phyloP scores from a whole-genome alignment of 2,329 filamentous ascomycete species.

The Fusarium pseudonygamai region DNA sequence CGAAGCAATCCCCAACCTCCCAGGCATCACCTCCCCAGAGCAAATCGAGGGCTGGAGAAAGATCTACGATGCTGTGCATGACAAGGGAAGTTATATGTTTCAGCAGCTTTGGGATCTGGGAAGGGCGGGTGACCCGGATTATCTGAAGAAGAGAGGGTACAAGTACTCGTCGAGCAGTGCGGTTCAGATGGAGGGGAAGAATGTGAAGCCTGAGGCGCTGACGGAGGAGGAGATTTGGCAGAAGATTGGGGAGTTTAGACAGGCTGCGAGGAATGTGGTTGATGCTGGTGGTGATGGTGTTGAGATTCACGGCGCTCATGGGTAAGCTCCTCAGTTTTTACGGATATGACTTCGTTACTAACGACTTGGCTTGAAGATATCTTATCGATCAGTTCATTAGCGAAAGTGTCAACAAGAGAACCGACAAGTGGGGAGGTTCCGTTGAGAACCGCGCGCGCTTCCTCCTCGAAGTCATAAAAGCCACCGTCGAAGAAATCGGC shows the following conservation, averaged over 20 bases:
- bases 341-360: no score
- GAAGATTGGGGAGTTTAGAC: slow-evolving; percentile 69
- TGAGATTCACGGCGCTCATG: slow-evolving; percentile 67
- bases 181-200: slow-evolving; percentile 38
- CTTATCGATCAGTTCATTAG: slow-evolving; percentile 71
- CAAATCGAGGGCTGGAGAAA: slow-evolving; percentile 69
- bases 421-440: slow-evolving; percentile 49
- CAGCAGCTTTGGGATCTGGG: slow-evolving; percentile 73
- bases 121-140: slow-evolving; percentile 50
- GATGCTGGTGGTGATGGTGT: slow-evolving; percentile 75
- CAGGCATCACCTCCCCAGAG: slow-evolving; percentile 66
- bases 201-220: slow-evolving; percentile 49
- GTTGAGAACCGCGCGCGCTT: slow-evolving; percentile 64
- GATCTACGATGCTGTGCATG: slow-evolving; percentile 70
- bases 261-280: slow-evolving; percentile 65
- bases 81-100: slow-evolving; percentile 68
- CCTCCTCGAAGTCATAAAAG: slow-evolving; percentile 58
- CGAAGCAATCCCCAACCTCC: slow-evolving; percentile 51
- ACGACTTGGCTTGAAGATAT: slow-evolving; percentile 40
- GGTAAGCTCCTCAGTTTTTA: slow-evolving; percentile 47
- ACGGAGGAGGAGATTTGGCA: slow-evolving; percentile 71
- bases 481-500: slow-evolving; percentile 55
- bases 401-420: slow-evolving; percentile 60
- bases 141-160: slow-evolving; percentile 36
- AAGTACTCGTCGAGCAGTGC: slow-evolving; percentile 42